These are phyloP conservation scores for Phytophthora fragariaefolia DNA, from an alignment of 352 stramenopile genomes.

Conservation along the genomic window DNA sequence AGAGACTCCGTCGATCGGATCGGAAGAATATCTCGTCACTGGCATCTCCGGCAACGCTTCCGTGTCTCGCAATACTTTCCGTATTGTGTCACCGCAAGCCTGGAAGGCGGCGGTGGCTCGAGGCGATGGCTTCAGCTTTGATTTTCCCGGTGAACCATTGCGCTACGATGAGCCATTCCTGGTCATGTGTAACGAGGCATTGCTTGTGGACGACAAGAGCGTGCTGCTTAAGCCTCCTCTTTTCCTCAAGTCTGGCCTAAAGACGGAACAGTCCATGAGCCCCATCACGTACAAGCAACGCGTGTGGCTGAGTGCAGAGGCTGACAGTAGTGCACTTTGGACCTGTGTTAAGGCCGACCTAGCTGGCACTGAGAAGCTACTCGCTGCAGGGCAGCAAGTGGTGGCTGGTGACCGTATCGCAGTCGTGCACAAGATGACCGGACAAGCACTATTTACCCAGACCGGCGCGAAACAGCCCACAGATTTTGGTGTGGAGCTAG, in stretches of 20 bases:
- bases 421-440: conserved; percentile 88
- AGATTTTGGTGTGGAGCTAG: conserved; percentile 84
- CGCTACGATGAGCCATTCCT: conserved; percentile 84
- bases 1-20: conserved; percentile 82
- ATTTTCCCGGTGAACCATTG: conserved; percentile 40
- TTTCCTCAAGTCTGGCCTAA: conserved; percentile 85
- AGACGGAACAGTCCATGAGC: conserved; percentile 85
- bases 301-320: conserved; percentile 67
- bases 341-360: conserved; percentile 69
- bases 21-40: conserved; percentile 74
- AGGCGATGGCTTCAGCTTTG: conserved; percentile 29
- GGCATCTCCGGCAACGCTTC: conserved; percentile 23
- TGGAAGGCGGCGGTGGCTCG: conserved; percentile 36
- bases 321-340: conserved; percentile 80
- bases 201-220: conserved; percentile 80
- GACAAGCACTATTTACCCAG: conserved; percentile 61
- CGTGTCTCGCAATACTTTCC: conserved; percentile 72
- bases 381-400: conserved; percentile 60
- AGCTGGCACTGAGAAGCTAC: conserved; percentile 66
- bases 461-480: conserved; percentile 70
- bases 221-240: conserved; percentile 74
- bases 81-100: conserved; percentile 62
- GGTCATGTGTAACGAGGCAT: conserved; percentile 80
- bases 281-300: conserved; percentile 89
- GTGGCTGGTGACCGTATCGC: conserved; percentile 56